A percentile compares a stretch with the other conserved stretches of the same genome.
Conservation (phyloP, 495 filamentous ascomycete species). For the Penicillium longicatenatum region DNA sequence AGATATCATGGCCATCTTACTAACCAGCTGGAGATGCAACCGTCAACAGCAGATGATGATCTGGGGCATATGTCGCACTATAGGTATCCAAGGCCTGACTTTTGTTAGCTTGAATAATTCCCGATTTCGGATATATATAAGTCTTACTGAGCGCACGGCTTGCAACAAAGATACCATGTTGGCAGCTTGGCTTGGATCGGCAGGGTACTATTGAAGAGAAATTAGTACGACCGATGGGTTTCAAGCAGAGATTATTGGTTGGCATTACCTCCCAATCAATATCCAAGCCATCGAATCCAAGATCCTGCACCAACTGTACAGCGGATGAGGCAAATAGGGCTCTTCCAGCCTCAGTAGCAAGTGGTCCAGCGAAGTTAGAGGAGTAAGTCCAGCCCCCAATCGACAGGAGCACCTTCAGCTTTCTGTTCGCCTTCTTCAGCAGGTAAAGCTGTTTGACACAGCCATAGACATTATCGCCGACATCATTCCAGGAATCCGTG, state of each 20-base stretch:
- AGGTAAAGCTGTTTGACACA: constrained; percentile 85
- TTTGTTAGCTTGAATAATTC: neutral
- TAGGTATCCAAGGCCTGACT: constrained; percentile 62
- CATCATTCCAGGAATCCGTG: constrained; percentile 67
- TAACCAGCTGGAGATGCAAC: constrained; percentile 61
- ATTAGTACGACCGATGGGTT: neutral
- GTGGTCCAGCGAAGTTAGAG: constrained; percentile 66
- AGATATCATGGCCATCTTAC: neutral
- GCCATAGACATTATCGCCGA: constrained; percentile 80
- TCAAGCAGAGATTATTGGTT: neutral
- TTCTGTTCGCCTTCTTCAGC: constrained; percentile 75
- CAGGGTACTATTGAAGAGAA: constrained; percentile 32
- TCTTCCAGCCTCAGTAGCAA: constrained; percentile 58
- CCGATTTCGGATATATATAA: neutral
- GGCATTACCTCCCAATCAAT: constrained; percentile 60
- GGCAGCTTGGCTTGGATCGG: constrained; percentile 50
- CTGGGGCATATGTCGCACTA: constrained; percentile 43
- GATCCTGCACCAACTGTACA: constrained; percentile 65
- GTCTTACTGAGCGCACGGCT: constrained; percentile 41
- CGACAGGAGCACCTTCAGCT: constrained; percentile 70
- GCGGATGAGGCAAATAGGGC: constrained; percentile 70
- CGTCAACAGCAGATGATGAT: constrained; percentile 65
- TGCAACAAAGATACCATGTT: constrained; percentile 66
- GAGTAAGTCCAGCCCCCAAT: constrained; percentile 80
- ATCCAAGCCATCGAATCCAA: constrained; percentile 63